Evolutionary conservation across 2,329 filamentous ascomycete species (phyloP).

Genomic region (Corinectria fuckeliana): DNA sequence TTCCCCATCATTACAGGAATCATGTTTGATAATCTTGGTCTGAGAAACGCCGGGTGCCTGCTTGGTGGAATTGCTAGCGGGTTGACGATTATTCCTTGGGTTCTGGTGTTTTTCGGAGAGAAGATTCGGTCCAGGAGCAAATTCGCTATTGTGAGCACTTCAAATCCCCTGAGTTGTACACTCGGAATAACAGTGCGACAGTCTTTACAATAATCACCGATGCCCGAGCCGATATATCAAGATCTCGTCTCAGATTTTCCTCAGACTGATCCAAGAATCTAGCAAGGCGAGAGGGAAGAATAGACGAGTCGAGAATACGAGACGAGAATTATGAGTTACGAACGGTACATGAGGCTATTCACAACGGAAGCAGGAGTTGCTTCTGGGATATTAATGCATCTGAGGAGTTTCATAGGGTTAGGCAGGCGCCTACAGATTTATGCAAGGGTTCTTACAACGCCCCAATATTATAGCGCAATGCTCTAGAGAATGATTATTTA

Average conservation of each 20-base stretch:
- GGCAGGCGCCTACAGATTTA: not conserved
- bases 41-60: conserved; percentile 73
- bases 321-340: not conserved
- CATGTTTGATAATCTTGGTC: conserved; percentile 77
- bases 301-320: no score
- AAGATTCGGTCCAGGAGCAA: conserved; percentile 77
- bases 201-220: conserved; percentile 29
- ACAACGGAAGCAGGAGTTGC: not conserved
- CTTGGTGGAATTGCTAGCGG: conserved; percentile 74
- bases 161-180: not conserved
- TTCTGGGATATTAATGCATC: not conserved
- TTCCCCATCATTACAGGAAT: conserved; percentile 79
- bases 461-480: not conserved
- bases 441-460: not conserved
- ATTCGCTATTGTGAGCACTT: conserved; percentile 67
- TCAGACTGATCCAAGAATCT: no score
- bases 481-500: no score
- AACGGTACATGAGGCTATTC: not conserved
- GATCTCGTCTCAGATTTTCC: no score
- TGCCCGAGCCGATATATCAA: not conserved
- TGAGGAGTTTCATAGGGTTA: not conserved
- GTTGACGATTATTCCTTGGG: conserved; percentile 86
- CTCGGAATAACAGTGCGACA: not conserved
- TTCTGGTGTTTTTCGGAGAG: conserved; percentile 79
- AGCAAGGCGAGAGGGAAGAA: no score